Conservation (phyloP, 2,329 filamentous ascomycete genomes). For the Colletotrichum horii region DNA sequence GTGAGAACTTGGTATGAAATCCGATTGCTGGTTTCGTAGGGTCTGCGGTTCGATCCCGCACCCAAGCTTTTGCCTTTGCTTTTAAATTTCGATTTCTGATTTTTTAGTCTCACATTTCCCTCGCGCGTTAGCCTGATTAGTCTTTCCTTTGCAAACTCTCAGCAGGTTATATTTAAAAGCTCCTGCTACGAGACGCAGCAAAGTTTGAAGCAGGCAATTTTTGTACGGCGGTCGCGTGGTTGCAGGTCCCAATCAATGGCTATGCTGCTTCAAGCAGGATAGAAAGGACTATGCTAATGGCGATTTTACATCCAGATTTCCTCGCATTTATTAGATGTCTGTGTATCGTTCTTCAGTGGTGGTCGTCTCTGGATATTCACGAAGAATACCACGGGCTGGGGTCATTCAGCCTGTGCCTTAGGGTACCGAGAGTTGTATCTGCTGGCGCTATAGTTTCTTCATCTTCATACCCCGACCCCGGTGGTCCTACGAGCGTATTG, state of each 20-base stretch:
- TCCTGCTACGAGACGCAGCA: background rate
- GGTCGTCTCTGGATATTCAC: background rate
- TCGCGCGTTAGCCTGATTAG: background rate
- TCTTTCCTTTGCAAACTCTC: background rate
- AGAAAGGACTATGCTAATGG: rapidly evolving
- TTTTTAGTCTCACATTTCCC: background rate
- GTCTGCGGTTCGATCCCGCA: background rate
- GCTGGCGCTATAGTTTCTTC: background rate
- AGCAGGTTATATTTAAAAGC: background rate
- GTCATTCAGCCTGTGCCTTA: background rate
- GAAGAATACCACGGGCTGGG: background rate
- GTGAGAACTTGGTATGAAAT: background rate
- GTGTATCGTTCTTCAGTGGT: rapidly evolving
- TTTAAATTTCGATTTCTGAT: background rate
- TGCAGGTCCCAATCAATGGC: rapidly evolving
- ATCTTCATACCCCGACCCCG: too few species aligned
- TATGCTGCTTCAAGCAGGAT: rapidly evolving
- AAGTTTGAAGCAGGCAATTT: background rate
- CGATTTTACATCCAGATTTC: too few species aligned
- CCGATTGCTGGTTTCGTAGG: background rate
- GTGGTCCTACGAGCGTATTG: too few species aligned
- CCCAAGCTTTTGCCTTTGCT: background rate
- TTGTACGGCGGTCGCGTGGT: background rate
- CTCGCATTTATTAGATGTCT: rapidly evolving
- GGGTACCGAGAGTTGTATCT: background rate